Evolutionary conservation across 2,329 filamentous ascomycete genomes (phyloP).

Genomic region (Scedosporium dehoogii): DNA sequence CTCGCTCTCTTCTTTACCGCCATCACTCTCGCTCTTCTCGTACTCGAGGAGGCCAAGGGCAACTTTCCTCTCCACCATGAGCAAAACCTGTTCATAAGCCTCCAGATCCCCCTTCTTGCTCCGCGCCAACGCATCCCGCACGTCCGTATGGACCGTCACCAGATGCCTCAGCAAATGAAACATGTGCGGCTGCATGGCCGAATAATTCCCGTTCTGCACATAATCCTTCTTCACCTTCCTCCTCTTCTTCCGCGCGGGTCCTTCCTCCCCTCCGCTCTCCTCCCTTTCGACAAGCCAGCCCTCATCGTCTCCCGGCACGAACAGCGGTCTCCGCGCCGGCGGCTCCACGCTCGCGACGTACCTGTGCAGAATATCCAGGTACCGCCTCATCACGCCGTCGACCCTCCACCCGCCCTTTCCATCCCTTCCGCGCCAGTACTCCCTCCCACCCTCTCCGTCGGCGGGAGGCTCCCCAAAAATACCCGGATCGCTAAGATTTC

Average conservation of each 20-base stretch:
- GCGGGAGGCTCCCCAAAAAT: constrained; percentile 67
- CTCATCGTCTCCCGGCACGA: constrained; percentile 50
- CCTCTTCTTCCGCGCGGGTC: constrained; percentile 42
- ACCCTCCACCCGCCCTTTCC: constrained; percentile 79
- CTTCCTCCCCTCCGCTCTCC: constrained; percentile 24
- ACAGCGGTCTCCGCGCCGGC: constrained; percentile 62
- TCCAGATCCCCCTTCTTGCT: constrained; percentile 60
- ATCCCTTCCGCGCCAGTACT: constrained; percentile 77
- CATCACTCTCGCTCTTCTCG: constrained; percentile 39
- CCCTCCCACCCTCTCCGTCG: constrained; percentile 55
- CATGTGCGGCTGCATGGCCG: constrained; percentile 79
- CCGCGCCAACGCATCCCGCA: constrained; percentile 74
- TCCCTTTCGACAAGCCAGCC: constrained; percentile 30
- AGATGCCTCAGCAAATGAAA: constrained; percentile 85
- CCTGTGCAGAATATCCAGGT: constrained; percentile 80
- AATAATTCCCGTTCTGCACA: constrained; percentile 45
- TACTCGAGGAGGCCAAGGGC: constrained; percentile 64
- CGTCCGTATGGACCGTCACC: constrained; percentile 67
- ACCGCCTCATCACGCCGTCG: constrained; percentile 78
- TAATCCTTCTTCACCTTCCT: constrained; percentile 24
- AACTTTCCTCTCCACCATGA: constrained; percentile 65
- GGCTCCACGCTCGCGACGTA: constrained; percentile 59
- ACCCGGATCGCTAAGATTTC: constrained; percentile 82
- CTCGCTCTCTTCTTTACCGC: constrained; percentile 13
- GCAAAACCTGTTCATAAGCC: constrained; percentile 66